phyloP scores from a whole-genome alignment of 1,284 basidiomycete genomes.

The Tremellales sp. region DNA sequence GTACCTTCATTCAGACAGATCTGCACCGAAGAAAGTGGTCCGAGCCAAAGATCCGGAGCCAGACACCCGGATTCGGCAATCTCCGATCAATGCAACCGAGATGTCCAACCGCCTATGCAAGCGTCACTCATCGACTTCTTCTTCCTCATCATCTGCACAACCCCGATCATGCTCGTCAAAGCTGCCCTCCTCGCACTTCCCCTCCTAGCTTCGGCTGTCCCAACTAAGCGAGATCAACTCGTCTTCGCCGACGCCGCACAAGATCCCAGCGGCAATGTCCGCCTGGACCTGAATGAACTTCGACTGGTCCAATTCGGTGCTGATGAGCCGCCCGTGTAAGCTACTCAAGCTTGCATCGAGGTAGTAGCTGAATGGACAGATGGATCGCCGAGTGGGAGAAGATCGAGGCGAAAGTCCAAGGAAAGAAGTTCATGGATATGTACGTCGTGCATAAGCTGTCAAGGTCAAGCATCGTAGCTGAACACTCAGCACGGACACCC shows the following conservation, averaged over 20 bases:
- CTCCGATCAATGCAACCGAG: neutral
- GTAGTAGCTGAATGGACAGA: constrained; percentile 34
- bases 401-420: constrained; percentile 68
- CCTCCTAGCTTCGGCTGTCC: constrained; percentile 30
- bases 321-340: constrained; percentile 53
- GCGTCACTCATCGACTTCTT: too few species aligned
- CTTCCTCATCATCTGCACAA: neutral
- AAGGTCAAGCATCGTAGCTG: neutral
- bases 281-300: constrained; percentile 63
- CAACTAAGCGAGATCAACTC: constrained; percentile 1
- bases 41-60: too few species aligned
- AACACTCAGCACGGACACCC: constrained; percentile 65
- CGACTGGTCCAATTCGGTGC: constrained; percentile 72
- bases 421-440: constrained; percentile 75
- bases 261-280: constrained; percentile 4
- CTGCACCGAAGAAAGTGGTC: too few species aligned
- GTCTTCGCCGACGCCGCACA: neutral
- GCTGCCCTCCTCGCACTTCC: constrained; percentile 29
- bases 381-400: constrained; percentile 82
- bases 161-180: constrained; percentile 36
- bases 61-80: neutral
- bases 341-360: neutral
- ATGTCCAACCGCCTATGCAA: too few species aligned
- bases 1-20: too few species aligned
- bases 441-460: constrained; percentile 45